phyloP scores from a whole-genome alignment of 352 stramenopile genomes.

The Phytophthora parvispora region DNA sequence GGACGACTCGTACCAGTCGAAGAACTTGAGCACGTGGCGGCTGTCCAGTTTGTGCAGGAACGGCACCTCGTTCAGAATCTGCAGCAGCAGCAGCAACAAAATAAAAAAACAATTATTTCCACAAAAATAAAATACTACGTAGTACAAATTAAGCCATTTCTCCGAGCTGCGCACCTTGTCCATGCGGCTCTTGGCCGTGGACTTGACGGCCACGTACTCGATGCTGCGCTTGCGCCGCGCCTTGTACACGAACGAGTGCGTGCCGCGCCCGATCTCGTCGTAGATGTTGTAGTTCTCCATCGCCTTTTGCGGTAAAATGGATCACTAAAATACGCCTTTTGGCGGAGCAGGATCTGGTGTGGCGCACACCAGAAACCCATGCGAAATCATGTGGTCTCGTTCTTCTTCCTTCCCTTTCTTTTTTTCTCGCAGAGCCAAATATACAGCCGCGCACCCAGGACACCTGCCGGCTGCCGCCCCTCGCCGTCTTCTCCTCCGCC shows the following conservation, averaged over 20 bases:
- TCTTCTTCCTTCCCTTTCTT: constrained; percentile 36
- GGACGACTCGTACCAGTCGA: constrained; percentile 97
- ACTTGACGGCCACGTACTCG: constrained; percentile 96
- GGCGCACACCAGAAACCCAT: constrained; percentile 11
- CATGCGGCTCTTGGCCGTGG: constrained; percentile 93
- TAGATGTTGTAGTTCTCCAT: constrained; percentile 98
- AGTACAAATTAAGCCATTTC: too few species aligned
- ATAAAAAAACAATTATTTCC: neutral
- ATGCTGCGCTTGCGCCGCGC: constrained; percentile 93
- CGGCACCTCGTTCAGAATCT: constrained; percentile 91
- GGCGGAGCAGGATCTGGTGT: constrained; percentile 50
- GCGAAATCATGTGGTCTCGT: constrained; percentile 8
- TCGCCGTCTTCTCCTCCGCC: constrained; percentile 1
- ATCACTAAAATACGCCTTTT: too few species aligned
- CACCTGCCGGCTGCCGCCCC: neutral
- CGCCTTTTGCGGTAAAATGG: neutral
- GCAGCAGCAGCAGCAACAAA: neutral
- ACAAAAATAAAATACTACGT: neutral
- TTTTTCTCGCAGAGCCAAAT: constrained; percentile 25
- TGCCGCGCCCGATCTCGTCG: constrained; percentile 93
- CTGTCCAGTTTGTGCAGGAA: constrained; percentile 91
- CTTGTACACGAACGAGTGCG: constrained; percentile 95
- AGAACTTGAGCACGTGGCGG: constrained; percentile 92
- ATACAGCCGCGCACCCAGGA: constrained; percentile 3
- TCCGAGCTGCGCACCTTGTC: constrained; percentile 80